Evolutionary conservation across 2,329 filamentous ascomycete genomes (phyloP).

Genomic region (Ceratocystis papillata): DNA sequence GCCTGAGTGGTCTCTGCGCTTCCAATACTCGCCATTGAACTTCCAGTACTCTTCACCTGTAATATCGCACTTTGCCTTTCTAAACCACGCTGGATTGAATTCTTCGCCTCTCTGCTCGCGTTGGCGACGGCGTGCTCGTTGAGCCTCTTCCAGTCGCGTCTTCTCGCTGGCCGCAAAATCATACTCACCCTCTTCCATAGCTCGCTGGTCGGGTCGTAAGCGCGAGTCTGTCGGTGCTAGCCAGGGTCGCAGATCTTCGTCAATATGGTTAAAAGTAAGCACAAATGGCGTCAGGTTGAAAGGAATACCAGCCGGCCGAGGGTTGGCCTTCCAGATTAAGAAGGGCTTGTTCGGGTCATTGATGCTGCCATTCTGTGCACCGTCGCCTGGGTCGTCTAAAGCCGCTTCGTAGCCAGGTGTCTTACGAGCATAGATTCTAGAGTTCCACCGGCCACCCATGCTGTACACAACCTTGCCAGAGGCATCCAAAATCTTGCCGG

Average conservation of each 20-base stretch:
- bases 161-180: conserved; percentile 89
- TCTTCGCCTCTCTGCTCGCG: conserved; percentile 71
- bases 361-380: conserved; percentile 41
- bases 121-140: conserved; percentile 61
- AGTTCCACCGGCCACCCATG: conserved; percentile 92
- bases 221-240: conserved; percentile 88
- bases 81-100: conserved; percentile 79
- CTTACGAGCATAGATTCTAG: conserved; percentile 85
- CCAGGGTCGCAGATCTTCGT: conserved; percentile 65
- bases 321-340: conserved; percentile 83
- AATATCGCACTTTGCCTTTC: conserved; percentile 56
- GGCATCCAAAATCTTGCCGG: conserved; percentile 72
- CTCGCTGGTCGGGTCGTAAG: conserved; percentile 85
- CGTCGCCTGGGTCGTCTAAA: conserved; percentile 47
- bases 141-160: conserved; percentile 84
- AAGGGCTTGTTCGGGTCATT: conserved; percentile 65
- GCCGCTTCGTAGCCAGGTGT: conserved; percentile 81
- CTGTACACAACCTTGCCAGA: conserved; percentile 75
- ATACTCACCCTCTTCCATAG: conserved; percentile 98
- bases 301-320: conserved; percentile 70
- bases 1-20: conserved; percentile 55
- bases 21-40: conserved; percentile 85
- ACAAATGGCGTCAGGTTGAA: conserved; percentile 98
- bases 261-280: conserved; percentile 82
- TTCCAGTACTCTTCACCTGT: conserved; percentile 88